Percentiles rank a stretch among this genome's conserved stretches.
phyloP scores from a whole-genome alignment of 1,284 basidiomycete species.

The Ceratobasidium sp. region DNA sequence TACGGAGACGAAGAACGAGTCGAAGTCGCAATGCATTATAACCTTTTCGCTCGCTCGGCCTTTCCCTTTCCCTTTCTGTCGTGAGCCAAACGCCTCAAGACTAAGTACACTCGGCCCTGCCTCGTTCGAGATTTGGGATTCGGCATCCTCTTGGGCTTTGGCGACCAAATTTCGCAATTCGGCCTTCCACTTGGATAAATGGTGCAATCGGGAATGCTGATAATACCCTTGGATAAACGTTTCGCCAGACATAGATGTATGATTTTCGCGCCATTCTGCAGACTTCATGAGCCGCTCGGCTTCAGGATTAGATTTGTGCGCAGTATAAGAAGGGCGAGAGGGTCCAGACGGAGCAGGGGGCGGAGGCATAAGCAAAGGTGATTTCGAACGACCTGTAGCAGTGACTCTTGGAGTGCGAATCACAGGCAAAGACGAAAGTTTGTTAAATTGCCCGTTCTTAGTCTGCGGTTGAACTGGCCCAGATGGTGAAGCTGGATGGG shows the following conservation, averaged over 20 bases:
- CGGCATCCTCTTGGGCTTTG: slow-evolving; percentile 78
- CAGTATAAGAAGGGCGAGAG: slow-evolving; percentile 64
- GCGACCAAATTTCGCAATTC: slow-evolving; percentile 85
- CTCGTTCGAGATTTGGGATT: slow-evolving; percentile 54
- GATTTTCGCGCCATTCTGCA: slow-evolving; percentile 83
- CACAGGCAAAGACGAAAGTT: background rate
- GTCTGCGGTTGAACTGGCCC: background rate
- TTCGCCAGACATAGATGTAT: slow-evolving; percentile 83
- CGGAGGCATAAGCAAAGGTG: slow-evolving; percentile 5
- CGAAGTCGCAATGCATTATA: slow-evolving; percentile 96
- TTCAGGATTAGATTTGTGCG: slow-evolving; percentile 70
- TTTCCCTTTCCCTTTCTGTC: slow-evolving; percentile 66
- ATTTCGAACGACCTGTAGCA: slow-evolving; percentile 49
- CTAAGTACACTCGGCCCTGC: slow-evolving; percentile 68
- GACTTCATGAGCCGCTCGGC: slow-evolving; percentile 82
- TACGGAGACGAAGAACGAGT: slow-evolving; percentile 97
- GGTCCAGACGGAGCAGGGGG: slow-evolving; percentile 19
- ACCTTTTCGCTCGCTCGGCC: slow-evolving; percentile 68
- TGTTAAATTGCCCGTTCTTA: too few species aligned
- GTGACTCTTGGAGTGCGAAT: background rate
- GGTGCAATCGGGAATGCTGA: slow-evolving; percentile 90
- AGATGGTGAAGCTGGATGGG: background rate
- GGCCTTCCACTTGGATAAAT: slow-evolving; percentile 92
- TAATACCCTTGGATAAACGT: slow-evolving; percentile 93
- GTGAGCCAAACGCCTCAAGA: slow-evolving; percentile 57